These are phyloP conservation scores for Ogataea kodamae DNA, from an alignment of 805 yeast genomes.

Conservation along the genomic window DNA sequence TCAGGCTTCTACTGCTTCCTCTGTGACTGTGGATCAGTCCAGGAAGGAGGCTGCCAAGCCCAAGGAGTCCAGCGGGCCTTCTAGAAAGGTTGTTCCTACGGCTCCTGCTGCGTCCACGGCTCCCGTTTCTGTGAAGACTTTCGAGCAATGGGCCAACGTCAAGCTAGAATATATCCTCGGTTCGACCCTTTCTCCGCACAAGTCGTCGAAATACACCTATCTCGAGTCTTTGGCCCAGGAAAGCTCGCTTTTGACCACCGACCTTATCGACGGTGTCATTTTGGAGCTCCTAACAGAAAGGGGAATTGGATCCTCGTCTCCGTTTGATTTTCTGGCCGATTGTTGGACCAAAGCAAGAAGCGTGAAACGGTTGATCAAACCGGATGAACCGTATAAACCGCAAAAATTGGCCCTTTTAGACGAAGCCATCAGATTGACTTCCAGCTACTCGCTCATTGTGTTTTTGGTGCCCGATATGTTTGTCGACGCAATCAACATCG, in stretches of 20 bases:
- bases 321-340: conserved; percentile 46
- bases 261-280: conserved; percentile 46
- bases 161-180: conserved; percentile 38
- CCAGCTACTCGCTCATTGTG: conserved; percentile 64
- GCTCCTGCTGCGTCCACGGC: neutral
- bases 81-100: neutral
- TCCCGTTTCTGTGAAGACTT: conserved; percentile 4
- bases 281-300: conserved; percentile 54
- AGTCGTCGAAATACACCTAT: conserved; percentile 19
- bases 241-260: conserved; percentile 25
- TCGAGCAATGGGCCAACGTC: conserved; percentile 40
- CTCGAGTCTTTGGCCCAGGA: conserved; percentile 28
- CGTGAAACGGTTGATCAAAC: conserved; percentile 40
- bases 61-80: neutral
- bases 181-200: conserved; percentile 31
- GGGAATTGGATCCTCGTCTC: conserved; percentile 39
- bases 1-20: conserved; percentile 10
- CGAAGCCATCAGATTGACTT: conserved; percentile 45
- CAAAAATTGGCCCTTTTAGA: conserved; percentile 40
- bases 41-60: no score
- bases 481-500: conserved; percentile 36
- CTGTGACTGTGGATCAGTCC: no score
- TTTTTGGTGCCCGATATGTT: conserved; percentile 70
- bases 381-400: conserved; percentile 37
- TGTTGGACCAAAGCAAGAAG: conserved; percentile 42